phyloP scores from a whole-genome alignment of 2,329 filamentous ascomycete genomes.

The Akanthomyces muscarius region DNA sequence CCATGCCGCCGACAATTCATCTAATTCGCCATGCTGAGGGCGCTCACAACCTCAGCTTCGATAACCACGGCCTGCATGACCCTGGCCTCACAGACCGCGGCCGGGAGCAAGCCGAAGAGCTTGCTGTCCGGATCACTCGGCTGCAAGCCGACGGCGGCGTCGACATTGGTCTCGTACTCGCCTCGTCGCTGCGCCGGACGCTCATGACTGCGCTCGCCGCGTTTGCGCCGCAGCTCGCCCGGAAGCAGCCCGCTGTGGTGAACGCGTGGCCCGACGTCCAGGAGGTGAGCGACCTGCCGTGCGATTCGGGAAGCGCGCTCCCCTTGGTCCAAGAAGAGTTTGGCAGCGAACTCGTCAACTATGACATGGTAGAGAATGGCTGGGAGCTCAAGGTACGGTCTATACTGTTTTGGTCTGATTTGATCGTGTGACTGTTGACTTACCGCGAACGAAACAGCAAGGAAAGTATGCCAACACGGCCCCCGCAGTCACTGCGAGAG shows the following conservation, averaged over 20 bases:
- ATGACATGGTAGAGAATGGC: conserved; percentile 51
- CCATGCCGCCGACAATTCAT: conserved; percentile 48
- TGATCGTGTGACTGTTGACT: neutral
- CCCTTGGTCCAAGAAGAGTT: conserved; percentile 54
- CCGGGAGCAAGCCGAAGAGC: conserved; percentile 60
- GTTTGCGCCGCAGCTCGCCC: conserved; percentile 51
- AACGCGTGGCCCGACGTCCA: conserved; percentile 67
- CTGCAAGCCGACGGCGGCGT: conserved; percentile 45
- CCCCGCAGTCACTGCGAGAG: conserved; percentile 51
- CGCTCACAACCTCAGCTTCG: conserved; percentile 65
- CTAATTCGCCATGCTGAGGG: conserved; percentile 66
- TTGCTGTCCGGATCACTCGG: conserved; percentile 63
- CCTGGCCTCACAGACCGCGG: conserved; percentile 67
- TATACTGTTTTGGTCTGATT: conserved; percentile 4
- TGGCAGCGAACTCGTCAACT: conserved; percentile 51
- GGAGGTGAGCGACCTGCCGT: conserved; percentile 66
- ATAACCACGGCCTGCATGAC: conserved; percentile 69
- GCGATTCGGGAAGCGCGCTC: conserved; percentile 62
- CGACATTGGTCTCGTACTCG: conserved; percentile 61
- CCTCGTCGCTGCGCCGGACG: conserved; percentile 70
- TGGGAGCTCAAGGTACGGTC: conserved; percentile 63
- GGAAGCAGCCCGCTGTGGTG: conserved; percentile 35
- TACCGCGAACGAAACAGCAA: conserved; percentile 7
- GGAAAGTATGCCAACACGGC: conserved; percentile 36
- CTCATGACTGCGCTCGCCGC: conserved; percentile 66